phyloP scores from a whole-genome alignment of 2,329 filamentous ascomycete genomes.

The Drechslera avenae region DNA sequence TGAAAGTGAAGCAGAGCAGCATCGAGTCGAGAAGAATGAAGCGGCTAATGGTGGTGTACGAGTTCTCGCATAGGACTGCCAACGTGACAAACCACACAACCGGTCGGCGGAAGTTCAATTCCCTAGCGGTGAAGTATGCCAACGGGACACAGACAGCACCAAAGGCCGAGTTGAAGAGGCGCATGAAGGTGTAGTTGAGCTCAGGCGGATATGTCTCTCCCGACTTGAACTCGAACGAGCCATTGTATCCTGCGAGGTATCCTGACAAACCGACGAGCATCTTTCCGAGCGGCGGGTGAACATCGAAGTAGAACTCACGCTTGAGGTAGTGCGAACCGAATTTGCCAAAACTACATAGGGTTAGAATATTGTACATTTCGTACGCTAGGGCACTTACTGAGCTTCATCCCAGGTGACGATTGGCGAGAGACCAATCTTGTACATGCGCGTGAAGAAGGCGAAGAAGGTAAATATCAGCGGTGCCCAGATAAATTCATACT shows the following conservation, averaged over 20 bases:
- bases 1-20: constrained; percentile 98
- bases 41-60: constrained; percentile 96
- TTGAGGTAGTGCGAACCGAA: constrained; percentile 99
- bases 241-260: constrained; percentile 96
- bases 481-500: constrained; percentile 67
- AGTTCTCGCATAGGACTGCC: constrained; percentile 99
- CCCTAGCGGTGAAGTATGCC: constrained; percentile 92
- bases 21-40: constrained; percentile 99
- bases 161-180: constrained; percentile 94
- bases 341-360: constrained; percentile 77
- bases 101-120: constrained; percentile 82
- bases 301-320: constrained; percentile 98
- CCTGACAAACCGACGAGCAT: constrained; percentile 97
- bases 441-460: constrained; percentile 70
- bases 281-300: constrained; percentile 94
- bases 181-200: constrained; percentile 98
- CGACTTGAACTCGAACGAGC: constrained; percentile 99
- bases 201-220: constrained; percentile 93
- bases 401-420: constrained; percentile 80
- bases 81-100: constrained; percentile 94
- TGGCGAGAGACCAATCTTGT: constrained; percentile 69
- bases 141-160: constrained; percentile 90
- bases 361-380: constrained; percentile 22
- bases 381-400: constrained; percentile 59
- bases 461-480: constrained; percentile 67